A percentile compares a stretch with the other conserved stretches of the same genome.
Conservation (phyloP, 2,329 filamentous ascomycete genomes). For the Alternaria consortialis region DNA sequence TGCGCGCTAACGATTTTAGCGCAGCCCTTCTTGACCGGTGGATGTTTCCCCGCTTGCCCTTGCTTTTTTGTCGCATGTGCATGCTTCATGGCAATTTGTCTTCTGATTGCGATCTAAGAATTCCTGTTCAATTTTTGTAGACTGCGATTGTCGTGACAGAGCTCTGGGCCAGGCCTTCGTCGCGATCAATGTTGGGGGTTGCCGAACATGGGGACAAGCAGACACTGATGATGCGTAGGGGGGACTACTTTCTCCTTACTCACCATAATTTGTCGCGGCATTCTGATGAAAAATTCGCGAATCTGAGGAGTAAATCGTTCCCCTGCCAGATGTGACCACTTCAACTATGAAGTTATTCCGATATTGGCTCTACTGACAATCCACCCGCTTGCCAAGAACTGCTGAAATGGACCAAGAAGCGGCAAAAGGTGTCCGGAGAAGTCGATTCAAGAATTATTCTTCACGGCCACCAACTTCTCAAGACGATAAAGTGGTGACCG, state of each 20-base stretch:
- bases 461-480: too few relatives aligned
- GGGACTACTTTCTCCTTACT: neutral
- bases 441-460: too few relatives aligned
- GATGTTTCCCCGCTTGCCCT: neutral
- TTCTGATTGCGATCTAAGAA: too few relatives aligned
- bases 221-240: neutral
- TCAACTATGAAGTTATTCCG: neutral
- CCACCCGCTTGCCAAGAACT: neutral
- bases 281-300: accelerated
- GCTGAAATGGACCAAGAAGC: too few relatives aligned
- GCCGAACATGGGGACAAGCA: neutral
- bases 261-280: neutral
- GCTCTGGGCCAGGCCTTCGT: neutral
- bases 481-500: too few relatives aligned
- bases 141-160: neutral
- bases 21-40: too few relatives aligned
- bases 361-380: neutral
- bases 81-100: neutral
- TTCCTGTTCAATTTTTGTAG: too few relatives aligned
- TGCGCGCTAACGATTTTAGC: too few relatives aligned
- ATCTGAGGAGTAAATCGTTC: neutral
- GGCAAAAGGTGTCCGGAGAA: neutral
- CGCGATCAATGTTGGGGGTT: neutral
- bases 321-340: neutral
- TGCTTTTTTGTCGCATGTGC: neutral